phyloP scores from a whole-genome alignment of 129 eudicot genomes.

The Lactuca saligna region DNA sequence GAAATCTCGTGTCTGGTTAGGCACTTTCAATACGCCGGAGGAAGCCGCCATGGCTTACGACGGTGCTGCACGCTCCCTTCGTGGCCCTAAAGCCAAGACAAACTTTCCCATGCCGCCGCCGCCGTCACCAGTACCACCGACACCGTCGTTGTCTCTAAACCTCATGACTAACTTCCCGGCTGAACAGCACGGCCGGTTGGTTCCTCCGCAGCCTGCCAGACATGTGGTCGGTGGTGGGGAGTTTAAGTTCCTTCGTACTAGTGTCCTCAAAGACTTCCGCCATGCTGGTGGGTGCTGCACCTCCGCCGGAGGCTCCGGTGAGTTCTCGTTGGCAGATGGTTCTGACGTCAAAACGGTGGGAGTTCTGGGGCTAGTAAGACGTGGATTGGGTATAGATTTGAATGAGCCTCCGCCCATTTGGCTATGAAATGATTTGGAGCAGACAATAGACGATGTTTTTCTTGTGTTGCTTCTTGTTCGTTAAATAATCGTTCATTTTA shows the following conservation, averaged over 20 bases:
- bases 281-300: conserved; percentile 17
- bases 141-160: conserved; percentile 43
- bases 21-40: conserved; percentile 78
- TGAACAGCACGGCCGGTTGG: conserved; percentile 38
- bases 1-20: conserved; percentile 75
- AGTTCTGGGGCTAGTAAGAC: conserved; percentile 39
- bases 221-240: conserved; percentile 19
- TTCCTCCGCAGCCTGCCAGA: conserved; percentile 32
- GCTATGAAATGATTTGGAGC: conserved; percentile 43
- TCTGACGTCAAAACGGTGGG: conserved; percentile 25
- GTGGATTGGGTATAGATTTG: conserved; percentile 72
- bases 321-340: conserved; percentile 10
- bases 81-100: conserved; percentile 79
- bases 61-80: conserved; percentile 76
- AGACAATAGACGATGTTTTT: neutral
- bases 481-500: neutral
- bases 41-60: conserved; percentile 89
- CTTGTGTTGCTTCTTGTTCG: neutral
- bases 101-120: conserved; percentile 51
- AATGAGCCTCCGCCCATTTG: conserved; percentile 76
- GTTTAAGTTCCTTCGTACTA: conserved; percentile 36
- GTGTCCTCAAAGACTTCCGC: conserved; percentile 5
- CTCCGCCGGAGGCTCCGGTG: conserved; percentile 20
- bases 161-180: conserved; percentile 45
- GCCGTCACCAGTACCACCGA: neutral